Evolutionary conservation across 768 basidiomycete genomes (phyloP).

Genomic region (Rubroboletus pulcherrimus): DNA sequence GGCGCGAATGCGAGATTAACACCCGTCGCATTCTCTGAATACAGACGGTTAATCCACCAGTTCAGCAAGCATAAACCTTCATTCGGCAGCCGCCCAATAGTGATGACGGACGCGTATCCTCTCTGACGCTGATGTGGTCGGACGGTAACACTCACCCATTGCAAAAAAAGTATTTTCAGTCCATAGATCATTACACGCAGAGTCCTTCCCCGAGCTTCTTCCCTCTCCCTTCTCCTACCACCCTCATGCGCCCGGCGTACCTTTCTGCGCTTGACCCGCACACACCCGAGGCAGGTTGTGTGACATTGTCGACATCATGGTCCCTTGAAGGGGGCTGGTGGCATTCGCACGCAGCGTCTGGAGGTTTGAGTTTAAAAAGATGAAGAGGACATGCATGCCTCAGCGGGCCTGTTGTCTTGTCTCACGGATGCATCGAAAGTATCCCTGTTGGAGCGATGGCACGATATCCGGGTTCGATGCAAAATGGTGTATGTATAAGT

Average conservation of each 20-base stretch:
- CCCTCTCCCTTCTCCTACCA: neutral
- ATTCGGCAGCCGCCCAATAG: neutral
- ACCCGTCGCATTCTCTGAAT: neutral
- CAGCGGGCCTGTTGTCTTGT: neutral
- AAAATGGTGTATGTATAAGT: neutral
- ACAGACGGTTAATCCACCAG: neutral
- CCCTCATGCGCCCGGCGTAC: neutral
- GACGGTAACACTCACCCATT: neutral
- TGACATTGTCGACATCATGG: neutral
- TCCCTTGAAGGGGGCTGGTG: neutral
- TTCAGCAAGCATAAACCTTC: neutral
- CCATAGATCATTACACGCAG: constrained; percentile 16
- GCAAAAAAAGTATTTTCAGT: constrained; percentile 3
- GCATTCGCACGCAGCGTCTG: neutral
- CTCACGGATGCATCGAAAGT: neutral
- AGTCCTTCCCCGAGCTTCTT: neutral
- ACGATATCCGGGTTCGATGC: constrained; percentile 1
- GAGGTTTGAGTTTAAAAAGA: neutral
- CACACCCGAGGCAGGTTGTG: neutral
- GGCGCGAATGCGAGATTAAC: constrained; percentile 84
- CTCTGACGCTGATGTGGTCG: neutral
- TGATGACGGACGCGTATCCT: neutral
- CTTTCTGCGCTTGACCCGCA: constrained; percentile 1
- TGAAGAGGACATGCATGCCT: neutral
- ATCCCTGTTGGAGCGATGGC: neutral